These are phyloP conservation scores for Carpinus viminea DNA, from an alignment of 306 rosid species.

Conservation along the genomic window DNA sequence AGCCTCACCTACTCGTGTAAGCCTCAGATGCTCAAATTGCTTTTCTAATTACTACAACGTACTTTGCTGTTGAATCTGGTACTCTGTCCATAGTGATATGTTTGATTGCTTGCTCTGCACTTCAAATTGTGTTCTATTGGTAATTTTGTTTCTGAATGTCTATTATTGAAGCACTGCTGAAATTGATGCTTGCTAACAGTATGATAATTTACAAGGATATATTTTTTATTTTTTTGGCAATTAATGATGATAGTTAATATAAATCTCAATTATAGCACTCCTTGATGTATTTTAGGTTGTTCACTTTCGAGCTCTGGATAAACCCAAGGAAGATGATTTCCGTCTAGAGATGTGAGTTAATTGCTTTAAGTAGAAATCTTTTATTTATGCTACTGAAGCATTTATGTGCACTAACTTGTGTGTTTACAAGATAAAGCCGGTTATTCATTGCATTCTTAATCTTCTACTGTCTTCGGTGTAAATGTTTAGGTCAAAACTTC, in stretches of 20 bases:
- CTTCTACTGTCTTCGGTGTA: slow-evolving; percentile 9
- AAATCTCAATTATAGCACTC: background rate
- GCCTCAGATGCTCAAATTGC: background rate
- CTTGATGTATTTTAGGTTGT: slow-evolving; percentile 61
- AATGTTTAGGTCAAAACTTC: slow-evolving; percentile 73
- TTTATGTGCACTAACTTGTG: slow-evolving; percentile 7
- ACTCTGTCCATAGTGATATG: background rate
- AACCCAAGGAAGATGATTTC: slow-evolving; percentile 92
- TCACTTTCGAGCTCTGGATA: slow-evolving; percentile 82
- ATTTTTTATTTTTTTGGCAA: background rate
- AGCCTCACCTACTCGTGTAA: background rate
- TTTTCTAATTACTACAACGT: background rate
- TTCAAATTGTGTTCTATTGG: background rate
- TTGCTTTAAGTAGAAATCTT: slow-evolving; percentile 22
- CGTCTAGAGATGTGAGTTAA: slow-evolving; percentile 58
- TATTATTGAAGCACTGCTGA: background rate
- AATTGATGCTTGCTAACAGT: background rate
- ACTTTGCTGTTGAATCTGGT: background rate
- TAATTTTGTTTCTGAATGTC: background rate
- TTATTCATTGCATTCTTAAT: slow-evolving; percentile 20
- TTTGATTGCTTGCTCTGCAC: background rate
- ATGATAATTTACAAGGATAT: background rate
- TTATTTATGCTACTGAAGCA: slow-evolving; percentile 15
- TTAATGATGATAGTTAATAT: background rate
- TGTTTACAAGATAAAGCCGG: background rate